Evolutionary conservation across 148 eudicot species (phyloP).

Genomic region (Agrostemma githago): DNA sequence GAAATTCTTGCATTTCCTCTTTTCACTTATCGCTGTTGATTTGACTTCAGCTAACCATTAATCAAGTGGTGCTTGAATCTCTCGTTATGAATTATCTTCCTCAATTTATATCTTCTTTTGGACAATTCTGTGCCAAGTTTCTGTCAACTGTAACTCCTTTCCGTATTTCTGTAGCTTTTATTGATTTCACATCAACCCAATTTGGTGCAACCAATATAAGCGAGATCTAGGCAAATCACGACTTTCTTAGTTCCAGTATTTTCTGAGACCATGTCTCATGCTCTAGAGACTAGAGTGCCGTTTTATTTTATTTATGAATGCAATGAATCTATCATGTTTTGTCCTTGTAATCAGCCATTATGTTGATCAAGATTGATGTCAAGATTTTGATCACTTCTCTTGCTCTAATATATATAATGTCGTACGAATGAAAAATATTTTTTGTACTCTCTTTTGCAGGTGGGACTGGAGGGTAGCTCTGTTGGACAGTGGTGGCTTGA

Average conservation of each 20-base stretch:
- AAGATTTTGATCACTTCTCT: background rate
- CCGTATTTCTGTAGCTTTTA: background rate
- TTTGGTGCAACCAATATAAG: background rate
- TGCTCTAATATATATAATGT: background rate
- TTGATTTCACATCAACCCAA: background rate
- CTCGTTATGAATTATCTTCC: background rate
- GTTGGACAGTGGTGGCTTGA: slow-evolving; percentile 99
- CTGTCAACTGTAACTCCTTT: background rate
- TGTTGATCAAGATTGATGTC: background rate
- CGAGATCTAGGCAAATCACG: background rate
- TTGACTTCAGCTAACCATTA: background rate
- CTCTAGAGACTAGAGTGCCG: background rate
- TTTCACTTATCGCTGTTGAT: background rate
- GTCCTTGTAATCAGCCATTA: background rate
- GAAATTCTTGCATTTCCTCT: background rate
- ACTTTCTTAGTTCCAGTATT: background rate
- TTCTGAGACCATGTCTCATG: background rate
- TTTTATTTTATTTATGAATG: background rate
- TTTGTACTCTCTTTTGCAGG: slow-evolving; percentile 39
- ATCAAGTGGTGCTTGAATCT: background rate
- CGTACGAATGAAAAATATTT: background rate
- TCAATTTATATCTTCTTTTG: too few relatives aligned
- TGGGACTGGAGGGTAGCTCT: slow-evolving; percentile 94
- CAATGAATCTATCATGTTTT: background rate
- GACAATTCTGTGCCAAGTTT: too few relatives aligned